Percentiles rank a stretch among this genome's conserved stretches.
Evolutionary conservation across 1,284 basidiomycete species (phyloP).

Genomic region (Rhodofomes roseus): DNA sequence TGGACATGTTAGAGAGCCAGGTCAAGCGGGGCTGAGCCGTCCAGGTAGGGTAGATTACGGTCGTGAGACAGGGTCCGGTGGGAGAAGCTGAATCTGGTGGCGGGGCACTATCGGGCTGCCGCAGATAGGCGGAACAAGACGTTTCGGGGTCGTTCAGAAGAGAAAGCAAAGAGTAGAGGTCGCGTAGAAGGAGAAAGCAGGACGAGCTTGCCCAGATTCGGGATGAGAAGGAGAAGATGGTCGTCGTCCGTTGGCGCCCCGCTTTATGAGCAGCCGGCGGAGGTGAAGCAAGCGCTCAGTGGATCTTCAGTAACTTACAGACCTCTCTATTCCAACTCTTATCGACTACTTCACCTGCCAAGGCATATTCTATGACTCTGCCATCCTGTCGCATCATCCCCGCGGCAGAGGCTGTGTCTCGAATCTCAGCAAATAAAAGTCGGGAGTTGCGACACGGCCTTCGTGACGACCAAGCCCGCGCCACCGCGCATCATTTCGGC

Average conservation of each 20-base stretch:
- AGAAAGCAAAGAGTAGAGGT: background rate
- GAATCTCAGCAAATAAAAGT: too few relatives aligned
- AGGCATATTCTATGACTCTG: too few relatives aligned
- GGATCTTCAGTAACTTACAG: too few relatives aligned
- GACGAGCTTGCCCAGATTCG: background rate
- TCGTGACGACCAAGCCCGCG: background rate
- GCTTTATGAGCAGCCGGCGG: background rate
- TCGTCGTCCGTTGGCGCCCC: background rate
- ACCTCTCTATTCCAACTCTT: too few relatives aligned
- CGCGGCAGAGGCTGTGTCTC: too few relatives aligned
- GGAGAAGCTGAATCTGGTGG: background rate
- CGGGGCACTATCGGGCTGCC: background rate
- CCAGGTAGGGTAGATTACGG: background rate
- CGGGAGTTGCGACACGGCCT: too few relatives aligned
- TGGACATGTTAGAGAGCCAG: background rate
- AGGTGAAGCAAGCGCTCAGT: background rate
- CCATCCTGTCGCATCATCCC: too few relatives aligned
- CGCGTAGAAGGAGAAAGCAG: background rate
- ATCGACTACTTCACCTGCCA: too few relatives aligned
- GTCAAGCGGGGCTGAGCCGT: background rate
- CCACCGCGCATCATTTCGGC: background rate
- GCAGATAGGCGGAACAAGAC: background rate
- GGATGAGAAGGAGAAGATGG: background rate
- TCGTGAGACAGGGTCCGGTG: background rate
- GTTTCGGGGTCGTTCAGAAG: constrained; percentile 3